Evolutionary conservation across 2,329 filamentous ascomycete species (phyloP).

Genomic region (Alternaria angustiovoidea): DNA sequence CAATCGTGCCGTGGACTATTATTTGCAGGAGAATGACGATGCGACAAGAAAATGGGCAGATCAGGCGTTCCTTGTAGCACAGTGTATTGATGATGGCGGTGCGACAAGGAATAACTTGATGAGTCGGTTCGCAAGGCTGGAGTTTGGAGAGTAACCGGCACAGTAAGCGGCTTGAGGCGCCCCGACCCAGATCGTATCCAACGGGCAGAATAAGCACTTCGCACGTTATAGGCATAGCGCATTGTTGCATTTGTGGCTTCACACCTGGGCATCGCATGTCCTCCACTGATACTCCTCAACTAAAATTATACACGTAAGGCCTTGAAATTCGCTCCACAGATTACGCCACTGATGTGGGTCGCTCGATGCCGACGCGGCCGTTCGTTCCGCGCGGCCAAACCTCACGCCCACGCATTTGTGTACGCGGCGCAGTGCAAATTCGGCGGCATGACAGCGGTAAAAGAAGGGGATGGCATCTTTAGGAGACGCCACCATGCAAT

Average conservation of each 20-base stretch:
- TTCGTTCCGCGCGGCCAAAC: conserved; percentile 2
- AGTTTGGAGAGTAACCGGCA: conserved; percentile 7
- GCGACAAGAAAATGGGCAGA: conserved; percentile 68
- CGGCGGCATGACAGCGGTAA: background rate
- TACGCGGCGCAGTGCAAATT: background rate
- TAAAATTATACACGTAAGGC: conserved; percentile 14
- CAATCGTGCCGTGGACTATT: conserved; percentile 73
- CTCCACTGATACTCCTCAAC: background rate
- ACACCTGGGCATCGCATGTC: background rate
- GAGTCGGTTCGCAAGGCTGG: conserved; percentile 55
- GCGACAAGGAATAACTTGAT: conserved; percentile 38
- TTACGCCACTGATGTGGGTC: conserved; percentile 19
- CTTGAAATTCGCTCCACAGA: conserved; percentile 3
- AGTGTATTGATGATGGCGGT: conserved; percentile 63
- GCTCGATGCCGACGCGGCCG: conserved; percentile 13
- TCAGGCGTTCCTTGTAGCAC: conserved; percentile 68
- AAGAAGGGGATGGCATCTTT: background rate
- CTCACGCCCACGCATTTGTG: background rate
- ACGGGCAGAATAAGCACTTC: conserved; percentile 3
- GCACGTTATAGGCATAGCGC: conserved; percentile 1
- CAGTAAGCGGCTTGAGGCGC: background rate
- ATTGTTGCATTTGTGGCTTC: conserved; percentile 10
- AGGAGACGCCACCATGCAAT: background rate
- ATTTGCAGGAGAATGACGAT: conserved; percentile 59
- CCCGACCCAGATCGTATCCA: background rate